Conservation (phyloP, 2,329 filamentous ascomycete species). For the Reticulascus tulasneorum region DNA sequence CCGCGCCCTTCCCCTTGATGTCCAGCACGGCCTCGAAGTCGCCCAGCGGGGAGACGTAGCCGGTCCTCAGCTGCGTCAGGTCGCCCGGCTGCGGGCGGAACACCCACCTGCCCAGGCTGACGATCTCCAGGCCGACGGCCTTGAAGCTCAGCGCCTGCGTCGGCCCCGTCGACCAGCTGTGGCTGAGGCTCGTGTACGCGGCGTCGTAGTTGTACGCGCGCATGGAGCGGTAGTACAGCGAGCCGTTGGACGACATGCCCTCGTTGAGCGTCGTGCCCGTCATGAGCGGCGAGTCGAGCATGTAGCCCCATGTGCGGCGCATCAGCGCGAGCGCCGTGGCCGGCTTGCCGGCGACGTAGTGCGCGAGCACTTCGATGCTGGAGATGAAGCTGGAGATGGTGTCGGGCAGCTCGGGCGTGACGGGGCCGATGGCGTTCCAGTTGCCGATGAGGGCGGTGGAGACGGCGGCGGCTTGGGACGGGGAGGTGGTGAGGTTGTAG, state of each 20-base stretch:
- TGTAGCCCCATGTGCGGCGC: constrained; percentile 23
- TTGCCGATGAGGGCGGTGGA: constrained; percentile 15
- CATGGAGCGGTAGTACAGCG: constrained; percentile 26
- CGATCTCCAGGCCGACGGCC: constrained; percentile 21
- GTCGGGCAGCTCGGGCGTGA: constrained; percentile 27
- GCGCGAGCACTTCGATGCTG: constrained; percentile 28
- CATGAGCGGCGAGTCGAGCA: constrained; percentile 24
- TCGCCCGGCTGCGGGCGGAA: constrained; percentile 19
- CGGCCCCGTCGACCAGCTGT: constrained; percentile 30
- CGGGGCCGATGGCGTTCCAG: constrained; percentile 24
- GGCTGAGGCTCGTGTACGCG: constrained; percentile 26
- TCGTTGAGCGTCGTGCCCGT: constrained; percentile 32
- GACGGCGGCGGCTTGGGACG: constrained; percentile 13
- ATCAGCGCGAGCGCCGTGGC: constrained; percentile 23
- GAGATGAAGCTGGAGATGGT: constrained; percentile 32
- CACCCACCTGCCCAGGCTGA: constrained; percentile 21
- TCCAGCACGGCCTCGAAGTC: constrained; percentile 12
- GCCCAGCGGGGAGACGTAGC: constrained; percentile 17
- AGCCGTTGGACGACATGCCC: constrained; percentile 31
- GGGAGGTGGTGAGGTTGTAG: constrained; percentile 18
- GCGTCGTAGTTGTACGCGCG: constrained; percentile 27
- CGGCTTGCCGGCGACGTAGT: constrained; percentile 19
- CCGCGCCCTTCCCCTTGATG: constrained; percentile 2
- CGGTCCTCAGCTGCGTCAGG: constrained; percentile 15
- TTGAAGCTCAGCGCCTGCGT: constrained; percentile 22